Evolutionary conservation across 495 filamentous ascomycete species (phyloP), one percentile per base, ranked within the genome.

Genomic region (Penicillium soppii): DNA sequence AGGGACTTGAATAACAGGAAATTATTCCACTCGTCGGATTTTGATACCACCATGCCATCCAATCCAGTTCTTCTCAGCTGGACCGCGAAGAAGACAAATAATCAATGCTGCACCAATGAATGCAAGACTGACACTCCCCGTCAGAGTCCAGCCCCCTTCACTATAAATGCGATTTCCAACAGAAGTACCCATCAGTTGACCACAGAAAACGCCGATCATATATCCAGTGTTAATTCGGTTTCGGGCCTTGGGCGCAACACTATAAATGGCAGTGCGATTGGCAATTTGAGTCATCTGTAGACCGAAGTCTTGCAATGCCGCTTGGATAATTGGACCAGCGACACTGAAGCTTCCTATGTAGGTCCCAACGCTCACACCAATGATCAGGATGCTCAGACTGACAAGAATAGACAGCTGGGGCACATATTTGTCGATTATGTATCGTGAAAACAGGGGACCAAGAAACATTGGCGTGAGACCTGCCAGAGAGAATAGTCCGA

Each of bases 161-260:
- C 86, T 83, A 66, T 88, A 92, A 4, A 91, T 61, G 23, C 77
- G 67, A 58, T 88, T 90, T 1, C 89, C 89, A 7, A 82, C 85
- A 4, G 84, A 74, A 1, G 89, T 92, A 0, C 90, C 90, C 51
- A 82, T 82, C 17, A 95, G 65, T 70, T 94, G 89, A 0, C 89
- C 89, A 37, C 77, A 80, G 62, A 92, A 94, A 1, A 78, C 78
- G 9, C 75, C 73, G 3, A 92, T 75, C 89, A 92, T 92, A 58
- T 88, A 95, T 3, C 82, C 85, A 2, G 90, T 94, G 59, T 95
- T 95, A 19, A 92, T 76, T 1, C 90, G 63, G 63, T 91, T 94
- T 19, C 87, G 67, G 2, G 83, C 85, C 53, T 84, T 83, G 1
- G 89, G 84, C 48, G 85, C 83, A 13, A 94, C 80, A 3, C 68